Evolutionary conservation across 805 yeast species (phyloP).

Genomic region (Wickerhamiella slavikovae): DNA sequence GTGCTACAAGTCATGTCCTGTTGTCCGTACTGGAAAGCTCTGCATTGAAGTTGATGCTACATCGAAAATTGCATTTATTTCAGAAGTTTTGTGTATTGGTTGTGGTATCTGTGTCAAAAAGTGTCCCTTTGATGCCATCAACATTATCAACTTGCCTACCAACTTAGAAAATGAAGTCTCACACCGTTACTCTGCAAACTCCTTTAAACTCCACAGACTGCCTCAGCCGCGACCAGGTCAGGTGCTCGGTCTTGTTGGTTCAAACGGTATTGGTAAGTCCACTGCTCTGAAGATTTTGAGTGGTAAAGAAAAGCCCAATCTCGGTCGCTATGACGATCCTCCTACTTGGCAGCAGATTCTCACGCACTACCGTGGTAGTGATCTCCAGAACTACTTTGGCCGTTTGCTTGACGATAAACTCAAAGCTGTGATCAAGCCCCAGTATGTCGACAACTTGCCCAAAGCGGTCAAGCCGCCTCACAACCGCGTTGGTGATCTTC

Average conservation of each 20-base stretch:
- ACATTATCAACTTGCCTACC: constrained; percentile 88
- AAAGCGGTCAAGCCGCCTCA: constrained; percentile 86
- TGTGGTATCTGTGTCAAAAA: constrained; percentile 99
- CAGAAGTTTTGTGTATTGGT: constrained; percentile 88
- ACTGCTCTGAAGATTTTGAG: constrained; percentile 93
- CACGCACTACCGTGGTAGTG: constrained; percentile 86
- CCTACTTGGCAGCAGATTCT: constrained; percentile 95
- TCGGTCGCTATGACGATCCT: constrained; percentile 86
- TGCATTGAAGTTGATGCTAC: constrained; percentile 92
- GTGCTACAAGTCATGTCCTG: constrained; percentile 93
- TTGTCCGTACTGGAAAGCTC: constrained; percentile 88
- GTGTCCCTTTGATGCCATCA: constrained; percentile 95
- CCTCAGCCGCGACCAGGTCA: constrained; percentile 99
- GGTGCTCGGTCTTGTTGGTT: constrained; percentile 92
- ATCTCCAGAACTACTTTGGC: constrained; percentile 88
- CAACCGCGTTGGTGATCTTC: constrained; percentile 58
- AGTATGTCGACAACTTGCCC: constrained; percentile 94
- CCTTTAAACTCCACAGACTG: constrained; percentile 88
- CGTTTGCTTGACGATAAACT: constrained; percentile 84
- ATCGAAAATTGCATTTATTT: constrained; percentile 81
- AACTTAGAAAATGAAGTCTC: constrained; percentile 83
- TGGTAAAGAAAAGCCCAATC: constrained; percentile 92
- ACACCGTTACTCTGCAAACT: constrained; percentile 93
- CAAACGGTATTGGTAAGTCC: constrained; percentile 97
- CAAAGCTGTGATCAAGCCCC: constrained; percentile 96